Evolutionary conservation across 179 eudicot species (phyloP).

Genomic region (Kewa caespitosa): DNA sequence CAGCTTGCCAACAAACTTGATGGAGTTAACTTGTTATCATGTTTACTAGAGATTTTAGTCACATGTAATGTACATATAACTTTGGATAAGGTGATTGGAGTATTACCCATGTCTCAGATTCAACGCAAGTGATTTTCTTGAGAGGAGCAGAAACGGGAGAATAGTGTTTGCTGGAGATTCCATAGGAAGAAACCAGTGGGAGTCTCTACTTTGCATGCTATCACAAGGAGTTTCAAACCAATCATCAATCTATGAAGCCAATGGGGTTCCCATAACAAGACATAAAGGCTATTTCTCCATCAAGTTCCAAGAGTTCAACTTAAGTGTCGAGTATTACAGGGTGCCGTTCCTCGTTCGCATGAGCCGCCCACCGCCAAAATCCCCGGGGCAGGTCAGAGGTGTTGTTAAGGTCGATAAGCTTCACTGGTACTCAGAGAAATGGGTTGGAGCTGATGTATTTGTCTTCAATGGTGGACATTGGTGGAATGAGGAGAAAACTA

Average conservation of each 20-base stretch:
- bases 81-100: too few relatives aligned
- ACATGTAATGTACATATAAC: too few relatives aligned
- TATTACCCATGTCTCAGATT: conserved; percentile 42
- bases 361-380: conserved; percentile 48
- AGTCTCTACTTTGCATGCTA: conserved; percentile 82
- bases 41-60: too few relatives aligned
- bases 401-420: conserved; percentile 61
- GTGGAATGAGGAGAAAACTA: conserved; percentile 87
- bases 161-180: conserved; percentile 92
- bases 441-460: conserved; percentile 64
- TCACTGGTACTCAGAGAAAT: conserved; percentile 61
- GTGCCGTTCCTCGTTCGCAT: conserved; percentile 60
- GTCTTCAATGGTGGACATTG: conserved; percentile 85
- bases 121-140: conserved; percentile 64
- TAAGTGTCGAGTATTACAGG: conserved; percentile 73
- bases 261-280: conserved; percentile 64
- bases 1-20: too few relatives aligned
- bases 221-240: conserved; percentile 57
- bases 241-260: conserved; percentile 56
- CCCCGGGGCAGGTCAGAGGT: conserved; percentile 47
- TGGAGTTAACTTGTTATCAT: too few relatives aligned
- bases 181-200: conserved; percentile 94
- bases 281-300: conserved; percentile 79
- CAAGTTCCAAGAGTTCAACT: conserved; percentile 56
- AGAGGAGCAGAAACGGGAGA: conserved; percentile 61